Conservation (phyloP, 208 protist genomes). For the Wallacemonas sp. region DNA sequence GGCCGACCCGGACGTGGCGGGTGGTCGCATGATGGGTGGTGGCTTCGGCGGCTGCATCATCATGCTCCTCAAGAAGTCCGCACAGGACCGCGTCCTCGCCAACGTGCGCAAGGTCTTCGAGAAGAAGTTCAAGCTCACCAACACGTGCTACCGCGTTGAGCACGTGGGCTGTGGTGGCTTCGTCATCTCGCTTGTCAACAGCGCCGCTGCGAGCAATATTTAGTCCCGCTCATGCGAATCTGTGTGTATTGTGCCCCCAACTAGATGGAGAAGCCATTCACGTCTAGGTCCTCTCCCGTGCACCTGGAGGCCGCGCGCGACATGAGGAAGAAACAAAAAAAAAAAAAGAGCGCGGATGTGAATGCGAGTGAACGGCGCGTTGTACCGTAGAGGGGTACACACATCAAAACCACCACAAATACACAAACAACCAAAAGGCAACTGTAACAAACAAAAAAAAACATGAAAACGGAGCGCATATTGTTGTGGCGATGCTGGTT, state of each 20-base stretch:
- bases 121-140: slow-evolving; percentile 48
- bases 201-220: not conserved
- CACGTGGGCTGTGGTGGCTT: slow-evolving; percentile 54
- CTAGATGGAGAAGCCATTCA: too few species aligned
- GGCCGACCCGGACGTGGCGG: slow-evolving; percentile 63
- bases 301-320: too few species aligned
- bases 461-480: not conserved
- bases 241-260: too few species aligned
- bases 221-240: not conserved
- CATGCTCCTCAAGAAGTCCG: slow-evolving; percentile 50
- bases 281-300: too few species aligned
- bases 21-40: slow-evolving; percentile 88
- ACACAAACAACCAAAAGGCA: too few species aligned
- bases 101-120: slow-evolving; percentile 59
- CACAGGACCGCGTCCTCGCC: slow-evolving; percentile 48
- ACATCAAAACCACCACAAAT: too few species aligned
- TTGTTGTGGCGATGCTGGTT: too few species aligned
- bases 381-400: too few species aligned
- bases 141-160: slow-evolving; percentile 52
- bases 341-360: too few species aligned
- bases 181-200: slow-evolving; percentile 36
- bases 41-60: slow-evolving; percentile 91
- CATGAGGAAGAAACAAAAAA: too few species aligned
- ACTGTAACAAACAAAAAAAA: slow-evolving; percentile 2
- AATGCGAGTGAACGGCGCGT: too few species aligned